phyloP scores from a whole-genome alignment of 768 basidiomycete genomes.

The Mycena polygramma region DNA sequence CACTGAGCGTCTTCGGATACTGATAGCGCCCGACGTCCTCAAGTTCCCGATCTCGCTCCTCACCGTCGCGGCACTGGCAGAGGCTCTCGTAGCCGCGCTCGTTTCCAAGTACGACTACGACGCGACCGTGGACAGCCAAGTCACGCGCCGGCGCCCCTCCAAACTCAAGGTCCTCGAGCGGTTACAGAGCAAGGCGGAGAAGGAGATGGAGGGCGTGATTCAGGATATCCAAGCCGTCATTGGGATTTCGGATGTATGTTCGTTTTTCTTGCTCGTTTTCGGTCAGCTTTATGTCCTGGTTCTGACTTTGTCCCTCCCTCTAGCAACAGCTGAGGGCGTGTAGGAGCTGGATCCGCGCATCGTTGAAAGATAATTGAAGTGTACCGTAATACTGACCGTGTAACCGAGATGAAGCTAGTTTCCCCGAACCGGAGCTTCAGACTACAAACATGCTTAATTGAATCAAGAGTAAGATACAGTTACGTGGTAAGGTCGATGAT shows the following conservation, averaged over 20 bases:
- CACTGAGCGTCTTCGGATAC: constrained; percentile 38
- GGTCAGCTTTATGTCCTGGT: constrained; percentile 5
- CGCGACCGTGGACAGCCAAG: constrained; percentile 20
- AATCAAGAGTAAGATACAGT: too few species aligned
- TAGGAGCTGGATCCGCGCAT: constrained; percentile 24
- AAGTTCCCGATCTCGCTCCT: constrained; percentile 67
- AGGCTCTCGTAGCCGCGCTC: constrained; percentile 57
- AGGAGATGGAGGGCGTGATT: constrained; percentile 53
- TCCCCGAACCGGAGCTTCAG: background rate
- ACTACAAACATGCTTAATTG: background rate
- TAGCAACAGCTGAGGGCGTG: constrained; percentile 11
- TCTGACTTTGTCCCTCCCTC: constrained; percentile 14
- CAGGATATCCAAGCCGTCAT: constrained; percentile 53
- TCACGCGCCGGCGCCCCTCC: constrained; percentile 14
- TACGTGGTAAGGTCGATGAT: too few species aligned
- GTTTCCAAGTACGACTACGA: constrained; percentile 51
- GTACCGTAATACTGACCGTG: background rate
- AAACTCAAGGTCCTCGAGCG: constrained; percentile 23
- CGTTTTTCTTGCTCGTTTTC: background rate
- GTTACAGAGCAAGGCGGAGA: constrained; percentile 42
- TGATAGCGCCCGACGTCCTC: constrained; percentile 65
- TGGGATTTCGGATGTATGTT: constrained; percentile 53
- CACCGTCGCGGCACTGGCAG: constrained; percentile 64
- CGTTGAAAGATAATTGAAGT: constrained; percentile 3
- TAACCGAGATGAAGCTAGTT: too few species aligned